Conservation (phyloP, 2,329 filamentous ascomycete species). For the Pyricularia pennisetigena region DNA sequence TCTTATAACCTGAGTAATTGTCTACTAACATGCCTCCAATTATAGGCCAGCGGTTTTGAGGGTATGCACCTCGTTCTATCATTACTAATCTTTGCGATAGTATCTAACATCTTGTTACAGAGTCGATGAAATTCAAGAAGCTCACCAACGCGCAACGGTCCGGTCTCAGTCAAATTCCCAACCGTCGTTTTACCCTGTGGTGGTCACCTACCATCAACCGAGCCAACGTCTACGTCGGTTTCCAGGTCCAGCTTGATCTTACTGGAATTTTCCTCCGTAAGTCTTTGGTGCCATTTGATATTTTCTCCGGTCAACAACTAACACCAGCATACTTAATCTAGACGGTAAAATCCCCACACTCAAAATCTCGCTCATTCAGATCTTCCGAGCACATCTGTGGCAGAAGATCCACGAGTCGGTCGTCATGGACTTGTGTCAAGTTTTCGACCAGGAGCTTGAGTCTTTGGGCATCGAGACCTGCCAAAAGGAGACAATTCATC, state of each 20-base stretch:
- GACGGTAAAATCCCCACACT: slow-evolving; percentile 95
- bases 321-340: not conserved
- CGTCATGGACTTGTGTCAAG: slow-evolving; percentile 97
- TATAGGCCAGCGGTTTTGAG: not conserved
- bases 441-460: slow-evolving; percentile 95
- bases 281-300: not conserved
- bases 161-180: slow-evolving; percentile 96
- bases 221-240: slow-evolving; percentile 97
- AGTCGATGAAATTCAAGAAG: slow-evolving; percentile 94
- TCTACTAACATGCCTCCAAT: not conserved
- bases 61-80: not conserved
- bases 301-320: not conserved
- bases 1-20: not conserved
- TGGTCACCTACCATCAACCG: slow-evolving; percentile 71
- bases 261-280: slow-evolving; percentile 87
- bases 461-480: slow-evolving; percentile 94
- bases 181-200: slow-evolving; percentile 96
- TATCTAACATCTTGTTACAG: not conserved
- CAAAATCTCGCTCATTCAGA: slow-evolving; percentile 97
- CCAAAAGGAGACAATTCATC: slow-evolving; percentile 98
- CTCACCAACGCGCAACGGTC: slow-evolving; percentile 93
- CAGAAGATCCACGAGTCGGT: slow-evolving; percentile 99
- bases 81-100: slow-evolving; percentile 52
- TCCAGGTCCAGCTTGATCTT: slow-evolving; percentile 76
- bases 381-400: slow-evolving; percentile 99